Conservation (phyloP, 2,329 filamentous ascomycete genomes). For the Stagonosporopsis tanaceti region DNA sequence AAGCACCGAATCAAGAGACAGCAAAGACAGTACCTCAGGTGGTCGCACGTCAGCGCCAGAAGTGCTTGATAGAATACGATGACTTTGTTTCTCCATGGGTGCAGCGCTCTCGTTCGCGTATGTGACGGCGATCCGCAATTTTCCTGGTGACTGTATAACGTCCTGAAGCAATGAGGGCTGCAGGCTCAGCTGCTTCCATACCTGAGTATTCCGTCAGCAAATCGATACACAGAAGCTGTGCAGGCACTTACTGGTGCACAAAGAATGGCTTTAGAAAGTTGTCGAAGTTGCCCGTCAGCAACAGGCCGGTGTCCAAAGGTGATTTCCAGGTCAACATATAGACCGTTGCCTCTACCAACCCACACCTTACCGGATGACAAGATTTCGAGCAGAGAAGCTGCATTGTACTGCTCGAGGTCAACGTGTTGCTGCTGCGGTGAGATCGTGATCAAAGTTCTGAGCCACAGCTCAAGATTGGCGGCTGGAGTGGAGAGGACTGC, state of each 20-base stretch:
- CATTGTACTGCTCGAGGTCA: conserved; percentile 34
- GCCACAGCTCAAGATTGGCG: conserved; percentile 45
- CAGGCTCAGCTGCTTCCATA: conserved; percentile 48
- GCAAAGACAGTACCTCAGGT: conserved; percentile 34
- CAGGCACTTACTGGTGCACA: conserved; percentile 38
- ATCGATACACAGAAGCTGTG: not conserved
- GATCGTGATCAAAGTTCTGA: conserved; percentile 47
- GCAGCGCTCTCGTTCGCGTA: conserved; percentile 4
- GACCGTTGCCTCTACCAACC: conserved; percentile 43
- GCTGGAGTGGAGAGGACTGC: conserved; percentile 40
- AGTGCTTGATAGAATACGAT: conserved; percentile 35
- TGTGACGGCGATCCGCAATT: conserved; percentile 6
- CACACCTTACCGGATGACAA: conserved; percentile 41
- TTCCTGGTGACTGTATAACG: conserved; percentile 2
- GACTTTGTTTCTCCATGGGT: conserved; percentile 19
- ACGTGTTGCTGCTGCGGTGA: conserved; percentile 36
- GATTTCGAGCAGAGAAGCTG: conserved; percentile 24
- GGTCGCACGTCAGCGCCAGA: conserved; percentile 41
- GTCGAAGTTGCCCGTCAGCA: conserved; percentile 24
- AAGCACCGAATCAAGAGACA: conserved; percentile 39
- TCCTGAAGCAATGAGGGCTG: conserved; percentile 25
- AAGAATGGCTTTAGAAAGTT: conserved; percentile 35
- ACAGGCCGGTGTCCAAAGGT: conserved; percentile 37
- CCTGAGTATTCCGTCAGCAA: conserved; percentile 25
- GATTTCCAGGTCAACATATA: conserved; percentile 41